Evolutionary conservation across 129 eudicot genomes (phyloP).

Genomic region (Scalesia atractyloides): DNA sequence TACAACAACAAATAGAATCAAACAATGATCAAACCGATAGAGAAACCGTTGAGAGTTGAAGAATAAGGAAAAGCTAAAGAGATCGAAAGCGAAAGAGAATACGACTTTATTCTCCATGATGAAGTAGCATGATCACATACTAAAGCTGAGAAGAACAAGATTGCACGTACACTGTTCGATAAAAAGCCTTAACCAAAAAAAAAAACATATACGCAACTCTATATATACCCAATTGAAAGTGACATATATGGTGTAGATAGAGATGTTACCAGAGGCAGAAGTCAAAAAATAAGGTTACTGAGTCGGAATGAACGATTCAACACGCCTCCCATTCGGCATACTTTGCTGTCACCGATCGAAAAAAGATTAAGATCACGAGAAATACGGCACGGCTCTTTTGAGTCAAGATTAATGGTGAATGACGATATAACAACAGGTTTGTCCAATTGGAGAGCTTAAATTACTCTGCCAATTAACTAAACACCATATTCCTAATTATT

Average conservation of each 20-base stretch:
- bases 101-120: constrained; percentile 29
- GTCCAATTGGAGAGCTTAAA: constrained; percentile 36
- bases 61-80: constrained; percentile 24
- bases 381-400: constrained; percentile 24
- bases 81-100: neutral
- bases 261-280: constrained; percentile 24
- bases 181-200: constrained; percentile 11
- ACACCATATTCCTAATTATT: constrained; percentile 1
- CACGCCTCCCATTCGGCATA: constrained; percentile 19
- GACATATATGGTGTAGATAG: constrained; percentile 18
- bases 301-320: constrained; percentile 25
- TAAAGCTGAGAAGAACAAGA: constrained; percentile 14
- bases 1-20: neutral
- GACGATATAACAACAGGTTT: neutral
- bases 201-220: constrained; percentile 14
- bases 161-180: constrained; percentile 38
- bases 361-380: constrained; percentile 19
- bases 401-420: constrained; percentile 15
- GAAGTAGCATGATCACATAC: constrained; percentile 16
- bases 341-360: neutral
- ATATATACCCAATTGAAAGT: constrained; percentile 11
- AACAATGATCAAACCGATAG: neutral
- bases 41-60: constrained; percentile 7
- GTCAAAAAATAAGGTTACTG: constrained; percentile 25
- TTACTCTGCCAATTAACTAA: constrained; percentile 21